Base-by-base conservation (phyloP, 768 basidiomycete genomes). In the Russula sp. region DNA sequence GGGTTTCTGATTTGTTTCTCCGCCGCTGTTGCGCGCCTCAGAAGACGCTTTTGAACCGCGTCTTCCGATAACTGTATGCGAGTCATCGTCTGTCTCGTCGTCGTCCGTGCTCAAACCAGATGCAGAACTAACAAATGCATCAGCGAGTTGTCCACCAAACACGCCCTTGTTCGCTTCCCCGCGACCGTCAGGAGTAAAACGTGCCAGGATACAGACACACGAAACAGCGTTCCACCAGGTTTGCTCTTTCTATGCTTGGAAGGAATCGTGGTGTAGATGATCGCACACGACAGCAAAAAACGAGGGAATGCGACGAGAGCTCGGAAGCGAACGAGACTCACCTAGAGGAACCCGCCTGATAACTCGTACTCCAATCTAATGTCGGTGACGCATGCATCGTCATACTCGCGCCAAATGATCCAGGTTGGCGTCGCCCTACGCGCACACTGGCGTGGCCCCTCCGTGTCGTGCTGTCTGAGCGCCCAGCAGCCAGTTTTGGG, bases 281-380 rank as follows among this genome's bases (percentile, higher is more conserved):
- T 30, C 36, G 46, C 55, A 32, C 55, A 36, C 22, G 38, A 58
- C 22, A 16, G n/a, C 0, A 32, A 30, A 44, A 44, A 9, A 44
- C 14, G 51, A 16, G 18, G 57, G 7, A 20, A 5, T 8, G 24
- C 20, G 38, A 44, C 10, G 26, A 28, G 9, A 8, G 20, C 9
- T 40, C 1, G 9, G 7, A 46, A 22, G 64, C 40, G 26, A 18
- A 13, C 8, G 26, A n/a, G 46, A 70, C 82, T 66, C 70, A 88
- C 89, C 88, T 84, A 11, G 90, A 92, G 38, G 90, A 90, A 51
- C 91, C 91, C 32, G 87, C 91, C 63, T 91, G 88, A 75, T 93
- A 93, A 69, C 90, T 92, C 14, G 90, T 92, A 71, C 89, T 93
- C 86, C 90, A 84, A 69, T 86, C 90, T 69, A 85, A 71, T 64